phyloP scores from a whole-genome alignment of 2,329 filamentous ascomycete species.

The Colletotrichum siamense region DNA sequence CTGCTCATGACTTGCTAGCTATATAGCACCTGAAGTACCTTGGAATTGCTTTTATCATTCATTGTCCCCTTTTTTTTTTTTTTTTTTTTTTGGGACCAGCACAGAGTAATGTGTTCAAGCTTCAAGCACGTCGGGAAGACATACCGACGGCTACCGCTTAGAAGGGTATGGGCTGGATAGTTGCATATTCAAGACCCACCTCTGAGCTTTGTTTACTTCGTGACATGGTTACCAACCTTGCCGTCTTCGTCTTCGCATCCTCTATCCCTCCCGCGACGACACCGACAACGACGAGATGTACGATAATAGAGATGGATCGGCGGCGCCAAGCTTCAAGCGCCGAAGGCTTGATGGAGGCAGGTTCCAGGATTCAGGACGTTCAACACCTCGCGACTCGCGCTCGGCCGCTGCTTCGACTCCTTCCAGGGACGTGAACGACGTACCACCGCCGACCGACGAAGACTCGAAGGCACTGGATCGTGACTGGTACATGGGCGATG shows the following conservation, averaged over 20 bases:
- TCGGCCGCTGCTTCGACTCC: conserved; percentile 27
- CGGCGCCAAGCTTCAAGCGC: conserved; percentile 61
- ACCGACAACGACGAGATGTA: conserved; percentile 26
- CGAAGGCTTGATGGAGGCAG: conserved; percentile 63
- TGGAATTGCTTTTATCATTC: background rate
- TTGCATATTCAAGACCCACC: background rate
- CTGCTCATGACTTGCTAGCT: background rate
- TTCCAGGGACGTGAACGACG: conserved; percentile 46
- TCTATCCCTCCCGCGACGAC: background rate
- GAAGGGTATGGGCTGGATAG: background rate
- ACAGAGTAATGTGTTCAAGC: background rate
- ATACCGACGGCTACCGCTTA: background rate
- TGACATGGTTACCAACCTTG: background rate
- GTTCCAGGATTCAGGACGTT: conserved; percentile 32
- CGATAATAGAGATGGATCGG: conserved; percentile 32
- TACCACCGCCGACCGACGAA: conserved; percentile 68
- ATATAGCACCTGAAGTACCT: background rate
- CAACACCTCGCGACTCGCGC: conserved; percentile 50
- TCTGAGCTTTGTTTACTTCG: background rate
- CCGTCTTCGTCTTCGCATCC: background rate
- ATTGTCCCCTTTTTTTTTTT: background rate
- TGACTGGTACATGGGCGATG: conserved; percentile 92
- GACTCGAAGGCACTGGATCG: conserved; percentile 81
- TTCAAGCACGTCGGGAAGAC: background rate
- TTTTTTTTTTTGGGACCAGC: background rate